These are phyloP conservation scores for Neocallimastix lanati DNA, from an alignment of 192 early-diverging fungal species.

Conservation along the genomic window DNA sequence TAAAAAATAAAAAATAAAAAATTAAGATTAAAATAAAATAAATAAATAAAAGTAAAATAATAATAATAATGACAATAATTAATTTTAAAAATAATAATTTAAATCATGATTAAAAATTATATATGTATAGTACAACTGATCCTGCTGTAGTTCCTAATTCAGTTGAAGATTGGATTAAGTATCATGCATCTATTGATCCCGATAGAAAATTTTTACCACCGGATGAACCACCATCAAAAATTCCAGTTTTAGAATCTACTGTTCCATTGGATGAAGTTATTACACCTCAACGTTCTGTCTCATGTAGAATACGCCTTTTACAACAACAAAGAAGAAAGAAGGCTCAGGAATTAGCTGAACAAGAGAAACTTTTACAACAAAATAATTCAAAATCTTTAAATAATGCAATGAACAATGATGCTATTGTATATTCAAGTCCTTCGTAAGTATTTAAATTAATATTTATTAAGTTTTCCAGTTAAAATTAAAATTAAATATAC, in stretches of 20 bases:
- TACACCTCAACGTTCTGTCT: not conserved
- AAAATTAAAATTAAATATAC: too few species aligned
- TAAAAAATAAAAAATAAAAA: too few species aligned
- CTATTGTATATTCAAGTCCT: not conserved
- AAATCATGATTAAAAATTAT: too few species aligned
- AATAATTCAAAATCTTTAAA: not conserved
- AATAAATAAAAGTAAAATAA: too few species aligned
- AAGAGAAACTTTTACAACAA: not conserved
- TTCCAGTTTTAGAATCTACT: not conserved
- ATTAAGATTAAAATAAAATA: too few species aligned
- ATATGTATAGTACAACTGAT: too few species aligned
- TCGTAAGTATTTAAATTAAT: not conserved
- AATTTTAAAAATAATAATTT: too few species aligned
- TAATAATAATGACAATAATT: too few species aligned
- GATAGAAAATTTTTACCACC: not conserved
- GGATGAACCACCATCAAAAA: not conserved
- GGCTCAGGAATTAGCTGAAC: not conserved
- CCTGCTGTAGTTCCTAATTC: not conserved
- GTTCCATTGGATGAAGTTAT: not conserved
- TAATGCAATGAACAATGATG: not conserved
- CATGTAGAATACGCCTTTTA: not conserved
- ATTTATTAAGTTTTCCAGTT: too few species aligned
- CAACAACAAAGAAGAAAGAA: not conserved
- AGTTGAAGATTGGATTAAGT: not conserved
- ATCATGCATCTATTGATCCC: not conserved